These are phyloP conservation scores for Apiospora kogelbergensis DNA, from an alignment of 2,329 filamentous ascomycete species.

Conservation along the genomic window DNA sequence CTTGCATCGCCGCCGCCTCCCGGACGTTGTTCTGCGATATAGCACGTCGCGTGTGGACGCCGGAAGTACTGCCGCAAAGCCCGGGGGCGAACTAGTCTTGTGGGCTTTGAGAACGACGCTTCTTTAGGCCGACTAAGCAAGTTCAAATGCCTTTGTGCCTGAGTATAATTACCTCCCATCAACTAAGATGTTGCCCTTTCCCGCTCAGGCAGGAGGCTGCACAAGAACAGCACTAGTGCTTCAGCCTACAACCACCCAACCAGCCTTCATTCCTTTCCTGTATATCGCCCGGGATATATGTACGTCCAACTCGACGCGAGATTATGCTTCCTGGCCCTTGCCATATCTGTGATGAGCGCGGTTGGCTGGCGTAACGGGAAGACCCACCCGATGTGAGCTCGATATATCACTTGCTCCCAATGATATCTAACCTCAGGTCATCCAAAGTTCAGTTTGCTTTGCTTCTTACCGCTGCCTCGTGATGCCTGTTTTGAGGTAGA, in stretches of 20 bases:
- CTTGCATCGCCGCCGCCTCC: not conserved
- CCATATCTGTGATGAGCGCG: not conserved
- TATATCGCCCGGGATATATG: not conserved
- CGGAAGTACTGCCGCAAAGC: constrained; percentile 11
- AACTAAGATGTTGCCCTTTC: not conserved
- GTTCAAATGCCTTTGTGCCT: constrained; percentile 5
- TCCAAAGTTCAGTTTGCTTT: constrained; percentile 61
- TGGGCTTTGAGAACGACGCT: constrained; percentile 15
- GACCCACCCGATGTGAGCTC: constrained; percentile 17
- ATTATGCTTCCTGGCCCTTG: constrained; percentile 1
- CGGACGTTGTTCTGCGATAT: not conserved
- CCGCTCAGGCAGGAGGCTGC: constrained; percentile 5
- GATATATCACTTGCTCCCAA: constrained; percentile 23
- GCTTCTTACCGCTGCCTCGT: constrained; percentile 40
- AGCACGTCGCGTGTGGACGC: not conserved
- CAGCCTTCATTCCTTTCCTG: not conserved
- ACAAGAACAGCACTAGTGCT: not conserved
- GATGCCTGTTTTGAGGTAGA: constrained; percentile 39
- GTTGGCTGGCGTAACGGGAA: constrained; percentile 13
- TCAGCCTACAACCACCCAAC: not conserved
- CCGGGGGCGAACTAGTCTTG: constrained; percentile 16
- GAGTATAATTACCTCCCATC: constrained; percentile 8
- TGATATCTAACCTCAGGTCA: constrained; percentile 32
- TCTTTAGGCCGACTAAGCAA: constrained; percentile 12
- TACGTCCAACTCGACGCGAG: not conserved